phyloP scores from a whole-genome alignment of 2,329 filamentous ascomycete genomes.

The Dactylella cylindrospora region DNA sequence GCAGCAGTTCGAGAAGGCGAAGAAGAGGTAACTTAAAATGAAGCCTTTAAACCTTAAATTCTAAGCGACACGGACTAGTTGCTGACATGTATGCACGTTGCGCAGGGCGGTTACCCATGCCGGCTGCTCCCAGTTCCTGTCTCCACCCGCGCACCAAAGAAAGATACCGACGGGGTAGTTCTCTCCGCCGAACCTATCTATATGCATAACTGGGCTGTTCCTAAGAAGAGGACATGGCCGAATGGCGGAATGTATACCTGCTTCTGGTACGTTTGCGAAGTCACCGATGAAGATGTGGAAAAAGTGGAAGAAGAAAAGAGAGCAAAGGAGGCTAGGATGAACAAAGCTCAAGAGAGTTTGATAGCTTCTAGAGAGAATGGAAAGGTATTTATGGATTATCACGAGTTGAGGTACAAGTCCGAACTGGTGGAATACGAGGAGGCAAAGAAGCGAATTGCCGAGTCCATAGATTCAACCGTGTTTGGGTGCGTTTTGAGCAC shows the following conservation, averaged over 20 bases:
- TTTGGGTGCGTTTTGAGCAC: constrained; percentile 31
- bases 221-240: constrained; percentile 14
- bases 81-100: not conserved
- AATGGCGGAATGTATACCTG: constrained; percentile 37
- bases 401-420: constrained; percentile 28
- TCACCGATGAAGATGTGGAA: constrained; percentile 35
- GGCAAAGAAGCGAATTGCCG: constrained; percentile 23
- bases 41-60: too few relatives aligned
- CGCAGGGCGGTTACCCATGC: constrained; percentile 37
- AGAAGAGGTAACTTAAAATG: constrained; percentile 33
- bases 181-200: constrained; percentile 38
- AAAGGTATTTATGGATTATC: constrained; percentile 35
- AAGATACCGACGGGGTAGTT: constrained; percentile 1
- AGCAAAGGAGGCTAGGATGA: constrained; percentile 3
- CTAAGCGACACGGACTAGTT: too few relatives aligned
- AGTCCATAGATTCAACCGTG: constrained; percentile 31
- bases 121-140: constrained; percentile 38
- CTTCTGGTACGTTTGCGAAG: constrained; percentile 38
- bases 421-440: constrained; percentile 37
- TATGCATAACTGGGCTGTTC: constrained; percentile 39
- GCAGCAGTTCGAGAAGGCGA: constrained; percentile 33
- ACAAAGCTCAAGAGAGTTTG: constrained; percentile 18
- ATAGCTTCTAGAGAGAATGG: not conserved
- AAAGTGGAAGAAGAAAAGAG: constrained; percentile 20
- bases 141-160: constrained; percentile 28